Percentiles rank a stretch among this genome's conserved stretches.
Conservation (phyloP, 176 grass and related monocot species). For the Carex kokanica region DNA sequence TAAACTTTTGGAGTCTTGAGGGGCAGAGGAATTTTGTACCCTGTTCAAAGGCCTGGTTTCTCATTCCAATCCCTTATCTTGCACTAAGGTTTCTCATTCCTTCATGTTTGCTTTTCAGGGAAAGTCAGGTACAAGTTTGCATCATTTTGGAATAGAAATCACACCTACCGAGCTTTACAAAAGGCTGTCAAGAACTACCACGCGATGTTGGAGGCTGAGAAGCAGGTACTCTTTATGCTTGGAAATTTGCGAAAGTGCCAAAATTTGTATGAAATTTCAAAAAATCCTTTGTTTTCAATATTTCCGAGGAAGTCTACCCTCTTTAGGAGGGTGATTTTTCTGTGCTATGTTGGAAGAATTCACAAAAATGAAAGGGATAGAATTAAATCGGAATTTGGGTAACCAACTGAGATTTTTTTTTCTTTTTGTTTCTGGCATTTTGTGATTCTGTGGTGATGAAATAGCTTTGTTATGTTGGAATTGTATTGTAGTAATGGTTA, state of each 20-base stretch:
- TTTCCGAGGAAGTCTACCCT: neutral
- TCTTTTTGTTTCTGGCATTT: neutral
- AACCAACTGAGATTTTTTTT: neutral
- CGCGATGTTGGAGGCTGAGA: conserved; percentile 42
- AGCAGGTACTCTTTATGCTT: conserved; percentile 26
- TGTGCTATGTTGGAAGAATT: neutral
- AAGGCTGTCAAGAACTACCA: conserved; percentile 32
- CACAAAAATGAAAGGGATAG: neutral
- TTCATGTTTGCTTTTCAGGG: conserved; percentile 27
- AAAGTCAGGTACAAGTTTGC: conserved; percentile 58
- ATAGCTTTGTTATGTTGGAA: neutral
- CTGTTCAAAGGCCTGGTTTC: neutral
- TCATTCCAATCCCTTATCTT: neutral
- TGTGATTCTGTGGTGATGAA: neutral
- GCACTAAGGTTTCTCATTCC: neutral
- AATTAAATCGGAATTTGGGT: neutral
- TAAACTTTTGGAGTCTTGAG: neutral
- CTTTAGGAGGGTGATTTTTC: neutral
- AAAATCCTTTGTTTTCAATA: neutral
- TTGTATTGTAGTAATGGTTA: neutral
- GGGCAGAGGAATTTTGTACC: neutral
- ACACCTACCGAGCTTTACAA: conserved; percentile 45
- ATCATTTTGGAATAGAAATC: conserved; percentile 66
- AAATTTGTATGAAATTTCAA: neutral
- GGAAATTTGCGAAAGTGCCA: neutral